These are phyloP conservation scores for Przewalskia tangutica DNA, from an alignment of 257 asterid species.

Conservation along the genomic window DNA sequence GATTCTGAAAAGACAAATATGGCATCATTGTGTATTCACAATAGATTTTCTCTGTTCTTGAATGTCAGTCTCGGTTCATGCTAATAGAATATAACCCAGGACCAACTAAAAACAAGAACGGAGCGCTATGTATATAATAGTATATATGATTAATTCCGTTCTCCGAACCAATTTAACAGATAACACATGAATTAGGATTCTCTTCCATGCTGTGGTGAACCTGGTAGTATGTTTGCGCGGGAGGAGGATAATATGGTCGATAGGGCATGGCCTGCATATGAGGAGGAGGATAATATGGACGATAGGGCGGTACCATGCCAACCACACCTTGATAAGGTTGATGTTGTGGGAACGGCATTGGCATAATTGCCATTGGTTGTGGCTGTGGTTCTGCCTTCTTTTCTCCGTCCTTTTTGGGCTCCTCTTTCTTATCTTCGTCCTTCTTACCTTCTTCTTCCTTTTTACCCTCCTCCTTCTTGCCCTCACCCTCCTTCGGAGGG, in stretches of 20 bases:
- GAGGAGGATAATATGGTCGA: conserved; percentile 21
- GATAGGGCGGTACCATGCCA: conserved; percentile 30
- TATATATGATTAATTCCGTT: background rate
- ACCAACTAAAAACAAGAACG: background rate
- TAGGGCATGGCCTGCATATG: conserved; percentile 24
- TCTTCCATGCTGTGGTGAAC: conserved; percentile 69
- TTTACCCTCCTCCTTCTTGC: conserved; percentile 3
- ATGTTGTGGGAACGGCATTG: conserved; percentile 3
- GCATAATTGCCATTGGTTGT: background rate
- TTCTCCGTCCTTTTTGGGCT: conserved; percentile 15
- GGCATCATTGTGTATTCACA: conserved; percentile 17
- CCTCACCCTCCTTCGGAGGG: conserved; percentile 16
- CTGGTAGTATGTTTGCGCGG: conserved; percentile 13
- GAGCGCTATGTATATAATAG: background rate
- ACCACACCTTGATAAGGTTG: conserved; percentile 5
- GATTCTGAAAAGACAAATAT: conserved; percentile 11
- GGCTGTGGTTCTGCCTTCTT: conserved; percentile 11
- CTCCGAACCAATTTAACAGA: conserved; percentile 19
- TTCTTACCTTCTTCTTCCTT: conserved; percentile 12
- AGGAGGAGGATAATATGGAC: conserved; percentile 40
- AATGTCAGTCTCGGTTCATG: conserved; percentile 6
- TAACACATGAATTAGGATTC: conserved; percentile 66
- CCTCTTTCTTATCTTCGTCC: conserved; percentile 18
- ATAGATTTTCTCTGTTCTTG: conserved; percentile 9
- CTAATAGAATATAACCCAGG: conserved; percentile 7